A percentile compares a stretch with the other conserved stretches of the same genome.
Evolutionary conservation across 768 basidiomycete species (phyloP).

Genomic region (Gymnopilus junonius): DNA sequence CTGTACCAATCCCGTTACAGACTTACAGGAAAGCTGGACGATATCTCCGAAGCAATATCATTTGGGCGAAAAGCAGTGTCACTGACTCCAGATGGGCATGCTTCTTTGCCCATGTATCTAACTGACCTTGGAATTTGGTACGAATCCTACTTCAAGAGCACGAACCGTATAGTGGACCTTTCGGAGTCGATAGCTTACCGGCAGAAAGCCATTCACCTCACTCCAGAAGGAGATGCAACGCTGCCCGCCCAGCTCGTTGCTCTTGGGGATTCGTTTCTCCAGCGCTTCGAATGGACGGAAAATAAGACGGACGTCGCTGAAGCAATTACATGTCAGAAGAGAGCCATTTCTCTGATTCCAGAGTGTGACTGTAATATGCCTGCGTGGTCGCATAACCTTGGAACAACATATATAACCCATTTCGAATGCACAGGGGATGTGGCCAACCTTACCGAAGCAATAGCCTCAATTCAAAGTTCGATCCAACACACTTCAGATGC

Average conservation of each 20-base stretch:
- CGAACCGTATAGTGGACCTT: conserved; percentile 10
- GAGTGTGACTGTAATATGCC: not conserved
- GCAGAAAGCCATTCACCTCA: conserved; percentile 14
- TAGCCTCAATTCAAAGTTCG: not conserved
- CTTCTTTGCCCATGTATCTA: not conserved
- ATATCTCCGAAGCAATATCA: conserved; percentile 9
- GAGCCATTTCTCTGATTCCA: not conserved
- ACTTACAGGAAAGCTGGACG: not conserved
- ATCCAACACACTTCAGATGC: not conserved
- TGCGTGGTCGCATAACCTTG: not conserved
- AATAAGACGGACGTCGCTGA: not conserved
- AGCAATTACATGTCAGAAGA: not conserved
- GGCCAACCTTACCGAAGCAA: not conserved
- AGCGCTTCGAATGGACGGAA: not conserved
- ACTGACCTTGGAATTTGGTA: conserved; percentile 15
- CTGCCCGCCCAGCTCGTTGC: conserved; percentile 4
- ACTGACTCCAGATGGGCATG: conserved; percentile 6
- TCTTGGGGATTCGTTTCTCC: conserved; percentile 7
- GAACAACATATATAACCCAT: not conserved
- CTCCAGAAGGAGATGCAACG: conserved; percentile 18
- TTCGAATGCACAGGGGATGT: not conserved
- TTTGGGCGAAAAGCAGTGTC: conserved; percentile 12
- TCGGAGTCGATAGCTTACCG: conserved; percentile 5
- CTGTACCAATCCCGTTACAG: not conserved
- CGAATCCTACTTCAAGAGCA: conserved; percentile 11